A percentile compares a stretch with the other conserved stretches of the same genome.
Evolutionary conservation across 768 basidiomycete species (phyloP).

Genomic region (Chalciporus chontae): DNA sequence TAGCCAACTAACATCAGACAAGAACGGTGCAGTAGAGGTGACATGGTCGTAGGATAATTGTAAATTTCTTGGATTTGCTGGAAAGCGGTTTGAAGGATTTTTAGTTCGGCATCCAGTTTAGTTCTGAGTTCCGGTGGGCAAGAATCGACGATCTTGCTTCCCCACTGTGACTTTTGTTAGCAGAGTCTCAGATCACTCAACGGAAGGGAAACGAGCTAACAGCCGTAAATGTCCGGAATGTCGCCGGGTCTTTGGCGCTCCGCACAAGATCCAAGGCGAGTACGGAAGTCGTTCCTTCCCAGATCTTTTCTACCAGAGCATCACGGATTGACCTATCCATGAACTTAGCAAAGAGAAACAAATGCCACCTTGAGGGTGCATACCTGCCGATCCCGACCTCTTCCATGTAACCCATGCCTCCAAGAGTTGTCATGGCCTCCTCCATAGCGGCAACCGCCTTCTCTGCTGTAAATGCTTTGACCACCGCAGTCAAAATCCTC

Average conservation of each 20-base stretch:
- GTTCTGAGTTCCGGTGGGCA: slow-evolving; percentile 35
- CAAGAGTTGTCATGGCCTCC: slow-evolving; percentile 69
- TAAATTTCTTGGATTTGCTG: slow-evolving; percentile 40
- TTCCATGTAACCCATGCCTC: slow-evolving; percentile 83
- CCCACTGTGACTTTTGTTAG: slow-evolving; percentile 45
- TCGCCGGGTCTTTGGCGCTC: slow-evolving; percentile 43
- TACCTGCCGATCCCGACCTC: slow-evolving; percentile 68
- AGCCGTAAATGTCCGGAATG: slow-evolving; percentile 44
- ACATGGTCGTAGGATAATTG: slow-evolving; percentile 29
- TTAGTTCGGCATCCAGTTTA: slow-evolving; percentile 29
- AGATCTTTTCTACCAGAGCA: slow-evolving; percentile 73
- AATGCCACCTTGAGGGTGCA: slow-evolving; percentile 2
- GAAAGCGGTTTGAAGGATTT: slow-evolving; percentile 38
- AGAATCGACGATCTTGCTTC: slow-evolving; percentile 37
- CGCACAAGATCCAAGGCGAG: slow-evolving; percentile 65
- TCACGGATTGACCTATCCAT: slow-evolving; percentile 54
- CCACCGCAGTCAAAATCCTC: slow-evolving; percentile 63
- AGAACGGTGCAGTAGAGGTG: slow-evolving; percentile 51
- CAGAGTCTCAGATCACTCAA: background rate
- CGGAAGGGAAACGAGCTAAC: slow-evolving; percentile 34
- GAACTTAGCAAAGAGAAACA: background rate
- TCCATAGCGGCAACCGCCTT: slow-evolving; percentile 63
- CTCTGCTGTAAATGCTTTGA: slow-evolving; percentile 69
- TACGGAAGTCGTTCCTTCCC: slow-evolving; percentile 75
- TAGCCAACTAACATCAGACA: slow-evolving; percentile 58